Evolutionary conservation across 2,329 filamentous ascomycete species (phyloP).

Genomic region (Ophiostoma fasciatum): DNA sequence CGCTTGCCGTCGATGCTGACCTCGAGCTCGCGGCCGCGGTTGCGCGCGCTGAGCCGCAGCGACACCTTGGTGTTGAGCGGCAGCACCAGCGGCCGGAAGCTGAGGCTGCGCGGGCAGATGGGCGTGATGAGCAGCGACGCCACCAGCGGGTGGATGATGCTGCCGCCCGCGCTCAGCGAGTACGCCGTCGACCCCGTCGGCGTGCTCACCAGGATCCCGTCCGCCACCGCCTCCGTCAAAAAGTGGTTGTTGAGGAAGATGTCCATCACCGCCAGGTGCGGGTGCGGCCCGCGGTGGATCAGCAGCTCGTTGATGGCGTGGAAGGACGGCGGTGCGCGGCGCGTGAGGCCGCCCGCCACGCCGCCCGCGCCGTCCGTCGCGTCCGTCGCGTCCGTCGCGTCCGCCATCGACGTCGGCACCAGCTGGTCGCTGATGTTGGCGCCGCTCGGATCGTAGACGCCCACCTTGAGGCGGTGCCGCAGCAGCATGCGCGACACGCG

Average conservation of each 20-base stretch:
- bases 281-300: conserved; percentile 77
- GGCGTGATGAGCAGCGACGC: conserved; percentile 80
- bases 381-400: neutral
- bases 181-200: conserved; percentile 94
- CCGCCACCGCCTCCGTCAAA: conserved; percentile 84
- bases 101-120: conserved; percentile 83
- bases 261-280: conserved; percentile 83
- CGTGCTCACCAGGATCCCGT: conserved; percentile 87
- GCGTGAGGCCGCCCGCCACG: neutral
- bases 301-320: conserved; percentile 90
- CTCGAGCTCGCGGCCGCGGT: conserved; percentile 60
- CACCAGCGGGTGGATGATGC: conserved; percentile 87
- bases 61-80: conserved; percentile 75
- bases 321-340: conserved; percentile 24
- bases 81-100: conserved; percentile 80
- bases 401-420: conserved; percentile 25
- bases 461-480: conserved; percentile 74
- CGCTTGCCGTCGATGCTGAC: conserved; percentile 67
- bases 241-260: conserved; percentile 82
- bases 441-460: conserved; percentile 60
- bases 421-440: conserved; percentile 40
- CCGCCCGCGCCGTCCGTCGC: neutral
- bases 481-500: conserved; percentile 70
- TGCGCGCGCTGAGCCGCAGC: conserved; percentile 66
- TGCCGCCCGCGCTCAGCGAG: conserved; percentile 80